These are phyloP conservation scores for Thalassiosira mediterranea DNA, from an alignment of 352 stramenopile genomes.

Conservation along the genomic window DNA sequence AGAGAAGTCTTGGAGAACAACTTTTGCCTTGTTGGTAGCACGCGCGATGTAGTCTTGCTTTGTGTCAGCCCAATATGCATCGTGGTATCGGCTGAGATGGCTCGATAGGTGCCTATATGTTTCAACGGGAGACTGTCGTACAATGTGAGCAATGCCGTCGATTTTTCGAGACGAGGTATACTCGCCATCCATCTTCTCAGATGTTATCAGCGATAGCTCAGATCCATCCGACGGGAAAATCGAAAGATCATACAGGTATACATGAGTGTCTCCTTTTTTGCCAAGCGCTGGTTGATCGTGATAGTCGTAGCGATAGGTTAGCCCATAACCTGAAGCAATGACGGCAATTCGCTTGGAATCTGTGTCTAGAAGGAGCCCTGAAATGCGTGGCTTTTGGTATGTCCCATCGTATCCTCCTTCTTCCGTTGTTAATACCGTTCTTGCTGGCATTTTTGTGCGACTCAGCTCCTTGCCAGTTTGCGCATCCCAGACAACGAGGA, in stretches of 20 bases:
- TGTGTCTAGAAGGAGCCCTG: constrained; percentile 13
- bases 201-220: constrained; percentile 1
- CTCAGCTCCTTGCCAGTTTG: constrained; percentile 3
- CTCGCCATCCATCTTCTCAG: constrained; percentile 7
- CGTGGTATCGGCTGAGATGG: not conserved
- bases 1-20: not conserved
- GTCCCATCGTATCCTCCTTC: not conserved
- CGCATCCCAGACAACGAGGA: constrained; percentile 48
- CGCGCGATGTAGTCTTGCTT: constrained; percentile 8
- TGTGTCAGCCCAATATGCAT: not conserved
- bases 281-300: constrained; percentile 20
- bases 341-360: constrained; percentile 13
- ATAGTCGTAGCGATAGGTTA: constrained; percentile 17
- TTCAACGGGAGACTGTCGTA: not conserved
- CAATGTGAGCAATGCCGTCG: constrained; percentile 12
- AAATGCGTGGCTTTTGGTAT: constrained; percentile 8
- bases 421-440: not conserved
- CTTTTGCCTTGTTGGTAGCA: constrained; percentile 15
- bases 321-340: constrained; percentile 15
- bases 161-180: constrained; percentile 15
- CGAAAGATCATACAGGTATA: constrained; percentile 18
- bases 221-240: constrained; percentile 15
- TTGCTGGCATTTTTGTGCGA: constrained; percentile 12
- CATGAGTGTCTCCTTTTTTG: constrained; percentile 16
- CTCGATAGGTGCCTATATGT: not conserved